Evolutionary conservation across 768 basidiomycete genomes (phyloP).

Genomic region (Trametes elegans): DNA sequence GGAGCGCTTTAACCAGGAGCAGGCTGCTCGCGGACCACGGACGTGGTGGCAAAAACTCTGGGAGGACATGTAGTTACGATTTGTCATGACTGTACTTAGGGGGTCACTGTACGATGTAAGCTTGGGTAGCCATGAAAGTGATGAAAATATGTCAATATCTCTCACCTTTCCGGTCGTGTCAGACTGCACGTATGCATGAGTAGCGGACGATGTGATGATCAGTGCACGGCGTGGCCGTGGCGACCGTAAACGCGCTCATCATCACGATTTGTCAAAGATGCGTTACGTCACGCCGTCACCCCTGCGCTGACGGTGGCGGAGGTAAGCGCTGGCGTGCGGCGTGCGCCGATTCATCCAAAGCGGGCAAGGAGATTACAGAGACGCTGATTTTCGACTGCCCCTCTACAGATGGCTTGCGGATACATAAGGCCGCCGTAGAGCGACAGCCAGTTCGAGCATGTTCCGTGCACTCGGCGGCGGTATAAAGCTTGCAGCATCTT

Average conservation of each 20-base stretch:
- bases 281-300: not conserved
- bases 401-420: not conserved
- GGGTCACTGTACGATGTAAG: slow-evolving; percentile 8
- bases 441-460: slow-evolving; percentile 9
- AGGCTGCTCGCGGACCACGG: slow-evolving; percentile 31
- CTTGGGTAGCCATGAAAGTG: not conserved
- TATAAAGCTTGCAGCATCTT: not conserved
- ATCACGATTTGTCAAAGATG: not conserved
- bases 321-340: not conserved
- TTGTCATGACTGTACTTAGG: not conserved
- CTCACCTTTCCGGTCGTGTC: no score
- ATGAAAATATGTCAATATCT: no score
- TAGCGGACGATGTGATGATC: no score
- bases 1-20: slow-evolving; percentile 43
- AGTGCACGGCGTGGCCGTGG: no score
- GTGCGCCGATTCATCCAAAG: slow-evolving; percentile 12
- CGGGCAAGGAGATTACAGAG: slow-evolving; percentile 10
- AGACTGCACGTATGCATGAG: no score
- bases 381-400: not conserved
- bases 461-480: slow-evolving; percentile 2
- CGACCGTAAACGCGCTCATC: not conserved
- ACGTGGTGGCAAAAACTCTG: slow-evolving; percentile 27
- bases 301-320: not conserved
- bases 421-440: not conserved
- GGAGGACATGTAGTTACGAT: slow-evolving; percentile 24